Evolutionary conservation across 768 basidiomycete species (phyloP).

Genomic region (Lactarius tabidus): DNA sequence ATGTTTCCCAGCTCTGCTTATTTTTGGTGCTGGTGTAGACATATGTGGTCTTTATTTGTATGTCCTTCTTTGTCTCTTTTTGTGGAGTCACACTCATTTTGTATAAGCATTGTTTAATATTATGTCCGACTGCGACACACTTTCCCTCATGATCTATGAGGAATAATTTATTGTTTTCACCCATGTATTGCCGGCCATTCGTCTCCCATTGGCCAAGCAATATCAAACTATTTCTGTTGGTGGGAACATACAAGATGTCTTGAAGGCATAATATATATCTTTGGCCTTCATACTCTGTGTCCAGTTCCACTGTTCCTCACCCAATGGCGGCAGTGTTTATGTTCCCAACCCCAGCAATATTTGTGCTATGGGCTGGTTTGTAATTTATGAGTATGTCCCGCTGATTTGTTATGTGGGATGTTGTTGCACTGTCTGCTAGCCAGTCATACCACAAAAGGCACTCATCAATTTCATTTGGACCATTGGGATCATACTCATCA

Average conservation of each 20-base stretch:
- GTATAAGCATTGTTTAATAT: neutral
- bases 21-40: too few species aligned
- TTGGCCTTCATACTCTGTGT: neutral
- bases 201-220: neutral
- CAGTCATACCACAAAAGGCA: neutral
- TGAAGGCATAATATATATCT: neutral
- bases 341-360: neutral
- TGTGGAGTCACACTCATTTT: neutral
- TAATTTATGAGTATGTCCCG: neutral
- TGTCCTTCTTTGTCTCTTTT: too few species aligned
- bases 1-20: neutral
- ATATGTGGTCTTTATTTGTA: too few species aligned
- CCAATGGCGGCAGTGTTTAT: neutral
- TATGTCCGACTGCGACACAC: neutral
- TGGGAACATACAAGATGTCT: neutral
- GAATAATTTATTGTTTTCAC: accelerated
- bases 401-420: neutral
- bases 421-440: neutral
- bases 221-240: neutral
- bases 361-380: accelerated
- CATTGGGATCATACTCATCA: too few species aligned
- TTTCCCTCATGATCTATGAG: neutral
- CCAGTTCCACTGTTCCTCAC: neutral
- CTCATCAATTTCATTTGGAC: neutral
- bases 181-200: neutral